Percentiles rank a stretch among this genome's conserved stretches.
These are phyloP conservation scores for Manihot esculenta DNA, from an alignment of 441 rosid species.

Conservation along the genomic window DNA sequence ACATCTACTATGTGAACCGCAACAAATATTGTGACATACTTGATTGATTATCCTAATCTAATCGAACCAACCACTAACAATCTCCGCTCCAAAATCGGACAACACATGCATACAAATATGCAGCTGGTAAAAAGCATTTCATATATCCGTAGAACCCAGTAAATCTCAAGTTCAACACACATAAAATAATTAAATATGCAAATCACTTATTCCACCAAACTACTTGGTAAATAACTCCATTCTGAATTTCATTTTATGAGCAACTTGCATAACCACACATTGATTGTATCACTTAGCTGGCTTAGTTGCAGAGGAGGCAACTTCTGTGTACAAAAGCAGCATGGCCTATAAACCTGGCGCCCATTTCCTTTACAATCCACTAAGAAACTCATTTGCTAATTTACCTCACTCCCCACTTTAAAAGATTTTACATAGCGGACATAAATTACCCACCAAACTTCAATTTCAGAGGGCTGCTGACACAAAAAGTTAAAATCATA, in stretches of 20 bases:
- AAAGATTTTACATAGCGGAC: conserved; percentile 19
- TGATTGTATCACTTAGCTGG: background rate
- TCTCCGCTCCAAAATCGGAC: background rate
- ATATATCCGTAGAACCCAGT: background rate
- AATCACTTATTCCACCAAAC: background rate
- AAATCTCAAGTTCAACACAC: background rate
- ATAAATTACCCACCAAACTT: conserved; percentile 31
- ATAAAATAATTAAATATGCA: background rate
- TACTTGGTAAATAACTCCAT: background rate
- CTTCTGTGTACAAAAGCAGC: conserved; percentile 4
- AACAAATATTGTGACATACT: too few species aligned
- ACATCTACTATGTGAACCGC: too few species aligned
- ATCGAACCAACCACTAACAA: background rate
- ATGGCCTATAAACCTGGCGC: conserved; percentile 1
- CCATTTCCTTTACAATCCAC: background rate
- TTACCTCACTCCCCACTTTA: conserved; percentile 27
- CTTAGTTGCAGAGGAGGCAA: conserved; percentile 17
- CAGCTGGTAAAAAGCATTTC: background rate
- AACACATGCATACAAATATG: background rate
- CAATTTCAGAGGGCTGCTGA: conserved; percentile 15
- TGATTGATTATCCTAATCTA: background rate
- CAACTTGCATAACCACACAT: conserved; percentile 5
- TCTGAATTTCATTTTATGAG: conserved; percentile 11
- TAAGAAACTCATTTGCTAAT: conserved; percentile 24
- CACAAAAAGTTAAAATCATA: conserved; percentile 14